These are phyloP conservation scores for Amphichorda felina DNA, from an alignment of 2,329 filamentous ascomycete species.

Conservation along the genomic window DNA sequence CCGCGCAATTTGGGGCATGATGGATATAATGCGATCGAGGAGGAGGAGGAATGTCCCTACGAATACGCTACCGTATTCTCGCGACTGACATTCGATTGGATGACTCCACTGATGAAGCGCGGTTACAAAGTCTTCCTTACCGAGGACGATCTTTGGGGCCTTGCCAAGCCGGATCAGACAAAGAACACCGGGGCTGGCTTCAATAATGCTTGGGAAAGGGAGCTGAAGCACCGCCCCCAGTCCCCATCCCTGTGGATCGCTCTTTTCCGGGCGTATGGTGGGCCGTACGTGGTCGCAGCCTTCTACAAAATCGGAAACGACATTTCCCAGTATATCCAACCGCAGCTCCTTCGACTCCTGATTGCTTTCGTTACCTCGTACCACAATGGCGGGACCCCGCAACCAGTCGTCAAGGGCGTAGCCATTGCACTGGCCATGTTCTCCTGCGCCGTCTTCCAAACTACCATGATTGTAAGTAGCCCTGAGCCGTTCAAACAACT, in stretches of 20 bases:
- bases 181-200: constrained; percentile 59
- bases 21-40: constrained; percentile 42
- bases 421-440: constrained; percentile 93
- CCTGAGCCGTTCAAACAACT: neutral
- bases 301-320: constrained; percentile 88
- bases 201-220: constrained; percentile 61
- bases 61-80: constrained; percentile 95
- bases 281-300: constrained; percentile 69
- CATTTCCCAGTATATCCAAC: constrained; percentile 74
- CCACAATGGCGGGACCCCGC: constrained; percentile 40
- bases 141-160: constrained; percentile 90
- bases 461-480: constrained; percentile 49
- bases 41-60: constrained; percentile 55
- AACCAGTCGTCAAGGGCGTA: constrained; percentile 74
- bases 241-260: constrained; percentile 68
- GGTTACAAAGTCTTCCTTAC: constrained; percentile 88
- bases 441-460: constrained; percentile 72
- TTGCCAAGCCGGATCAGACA: constrained; percentile 71
- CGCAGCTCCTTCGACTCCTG: constrained; percentile 74
- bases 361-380: constrained; percentile 83
- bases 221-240: constrained; percentile 56
- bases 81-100: constrained; percentile 89
- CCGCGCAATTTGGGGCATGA: constrained; percentile 56
- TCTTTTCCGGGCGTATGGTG: constrained; percentile 72
- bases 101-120: constrained; percentile 95